These are phyloP conservation scores for Zhuliangozyma parablackwelliae DNA, from an alignment of 1,139 yeast species.

Conservation along the genomic window DNA sequence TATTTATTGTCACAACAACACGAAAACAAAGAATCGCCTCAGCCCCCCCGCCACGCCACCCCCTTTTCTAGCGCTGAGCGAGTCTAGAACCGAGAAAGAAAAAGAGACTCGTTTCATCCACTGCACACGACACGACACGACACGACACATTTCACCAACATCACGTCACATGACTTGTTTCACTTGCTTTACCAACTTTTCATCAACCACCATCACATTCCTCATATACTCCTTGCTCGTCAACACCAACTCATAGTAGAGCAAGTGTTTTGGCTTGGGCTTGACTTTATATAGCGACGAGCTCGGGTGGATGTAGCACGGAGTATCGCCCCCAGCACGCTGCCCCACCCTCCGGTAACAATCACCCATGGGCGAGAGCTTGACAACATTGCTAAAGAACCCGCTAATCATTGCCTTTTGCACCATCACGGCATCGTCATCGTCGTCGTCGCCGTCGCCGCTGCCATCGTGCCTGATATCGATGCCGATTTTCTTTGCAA, in stretches of 20 bases:
- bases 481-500: constrained; percentile 61
- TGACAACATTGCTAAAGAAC: constrained; percentile 75
- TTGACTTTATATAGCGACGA: constrained; percentile 55
- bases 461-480: constrained; percentile 10
- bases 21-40: no score
- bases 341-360: constrained; percentile 49
- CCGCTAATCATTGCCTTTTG: constrained; percentile 74
- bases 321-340: constrained; percentile 41
- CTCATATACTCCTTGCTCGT: constrained; percentile 90
- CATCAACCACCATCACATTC: constrained; percentile 70
- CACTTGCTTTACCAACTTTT: constrained; percentile 14
- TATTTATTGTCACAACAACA: no score
- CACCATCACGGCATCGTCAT: constrained; percentile 34
- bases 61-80: no score
- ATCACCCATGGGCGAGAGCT: constrained; percentile 68
- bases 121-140: no score
- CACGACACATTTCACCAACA: no score
- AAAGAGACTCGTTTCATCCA: no score
- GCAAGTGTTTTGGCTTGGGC: constrained; percentile 67
- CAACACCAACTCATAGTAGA: constrained; percentile 81
- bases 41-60: no score
- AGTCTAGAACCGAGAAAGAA: no score
- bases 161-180: no score
- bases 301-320: constrained; percentile 81
- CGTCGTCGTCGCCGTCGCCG: constrained; percentile 4